Conservation (phyloP, 331 rosid genomes). For the Rhamnella rubrinervis region DNA sequence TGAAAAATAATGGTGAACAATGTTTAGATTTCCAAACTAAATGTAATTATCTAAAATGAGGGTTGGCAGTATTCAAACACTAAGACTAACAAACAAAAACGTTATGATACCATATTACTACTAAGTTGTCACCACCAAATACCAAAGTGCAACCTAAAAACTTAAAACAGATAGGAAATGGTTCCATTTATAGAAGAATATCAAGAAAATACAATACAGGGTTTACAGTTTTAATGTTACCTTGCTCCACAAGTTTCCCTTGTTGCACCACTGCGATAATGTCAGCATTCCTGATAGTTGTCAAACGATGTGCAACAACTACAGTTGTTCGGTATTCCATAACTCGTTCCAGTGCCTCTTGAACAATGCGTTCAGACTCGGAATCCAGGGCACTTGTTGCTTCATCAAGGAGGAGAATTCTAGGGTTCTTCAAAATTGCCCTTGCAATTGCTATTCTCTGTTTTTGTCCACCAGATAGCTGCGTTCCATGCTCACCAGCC, state of each 20-base stretch:
- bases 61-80: neutral
- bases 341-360: constrained; percentile 54
- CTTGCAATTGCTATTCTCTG: constrained; percentile 54
- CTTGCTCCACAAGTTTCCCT: constrained; percentile 63
- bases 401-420: constrained; percentile 46
- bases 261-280: constrained; percentile 65
- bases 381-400: constrained; percentile 53
- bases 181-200: too few species aligned
- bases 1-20: constrained; percentile 5
- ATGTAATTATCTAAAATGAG: neutral
- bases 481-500: constrained; percentile 24
- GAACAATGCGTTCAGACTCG: constrained; percentile 47
- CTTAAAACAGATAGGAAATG: too few species aligned
- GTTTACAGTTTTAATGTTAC: constrained; percentile 18
- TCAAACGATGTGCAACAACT: constrained; percentile 71
- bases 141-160: too few species aligned
- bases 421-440: constrained; percentile 49
- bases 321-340: constrained; percentile 65
- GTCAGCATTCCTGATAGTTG: constrained; percentile 63
- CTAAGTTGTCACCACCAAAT: too few species aligned
- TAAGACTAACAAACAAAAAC: too few species aligned
- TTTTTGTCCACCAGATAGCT: constrained; percentile 34
- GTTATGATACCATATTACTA: too few species aligned
- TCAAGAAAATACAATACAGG: too few species aligned
- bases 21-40: neutral